Evolutionary conservation across 1,139 yeast genomes (phyloP).

Genomic region (Geotrichum restrictum): DNA sequence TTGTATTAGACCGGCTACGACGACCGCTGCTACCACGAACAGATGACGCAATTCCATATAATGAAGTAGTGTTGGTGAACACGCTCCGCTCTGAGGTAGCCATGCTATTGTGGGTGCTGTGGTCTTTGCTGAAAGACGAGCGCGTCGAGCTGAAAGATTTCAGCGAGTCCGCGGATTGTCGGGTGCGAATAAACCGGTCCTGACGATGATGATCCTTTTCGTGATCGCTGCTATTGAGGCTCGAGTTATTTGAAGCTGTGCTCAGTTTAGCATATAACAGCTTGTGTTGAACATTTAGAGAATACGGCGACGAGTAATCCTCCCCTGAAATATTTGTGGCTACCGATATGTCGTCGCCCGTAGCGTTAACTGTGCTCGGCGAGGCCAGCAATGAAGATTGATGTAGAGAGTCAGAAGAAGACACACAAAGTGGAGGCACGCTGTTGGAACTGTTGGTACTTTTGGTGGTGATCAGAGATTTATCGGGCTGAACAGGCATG

Average conservation of each 20-base stretch:
- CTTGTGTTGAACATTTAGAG: neutral
- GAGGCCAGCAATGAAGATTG: constrained; percentile 8
- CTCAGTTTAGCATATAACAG: neutral
- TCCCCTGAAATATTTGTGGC: constrained; percentile 7
- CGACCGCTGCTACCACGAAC: neutral
- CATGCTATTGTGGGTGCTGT: neutral
- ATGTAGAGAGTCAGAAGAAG: constrained; percentile 2
- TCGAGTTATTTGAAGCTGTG: neutral
- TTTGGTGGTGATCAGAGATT: neutral
- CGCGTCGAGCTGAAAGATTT: neutral
- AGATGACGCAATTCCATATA: too few relatives aligned
- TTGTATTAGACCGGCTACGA: constrained; percentile 5
- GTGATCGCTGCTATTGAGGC: neutral
- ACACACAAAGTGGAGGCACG: neutral
- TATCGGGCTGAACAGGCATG: neutral
- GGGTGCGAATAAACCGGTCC: neutral
- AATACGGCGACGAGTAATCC: neutral
- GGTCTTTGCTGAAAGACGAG: neutral
- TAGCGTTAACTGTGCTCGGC: constrained; percentile 1
- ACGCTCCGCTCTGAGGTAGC: too few relatives aligned
- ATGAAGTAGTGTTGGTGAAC: too few relatives aligned
- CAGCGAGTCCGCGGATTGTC: constrained; percentile 7
- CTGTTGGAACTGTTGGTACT: neutral
- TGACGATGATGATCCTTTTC: neutral
- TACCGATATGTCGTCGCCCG: constrained; percentile 1